Percentiles rank a stretch among this genome's conserved stretches.
These are phyloP conservation scores for Tetrahymena thermophila DNA, from an alignment of 73 alveolate genomes.

Conservation along the genomic window DNA sequence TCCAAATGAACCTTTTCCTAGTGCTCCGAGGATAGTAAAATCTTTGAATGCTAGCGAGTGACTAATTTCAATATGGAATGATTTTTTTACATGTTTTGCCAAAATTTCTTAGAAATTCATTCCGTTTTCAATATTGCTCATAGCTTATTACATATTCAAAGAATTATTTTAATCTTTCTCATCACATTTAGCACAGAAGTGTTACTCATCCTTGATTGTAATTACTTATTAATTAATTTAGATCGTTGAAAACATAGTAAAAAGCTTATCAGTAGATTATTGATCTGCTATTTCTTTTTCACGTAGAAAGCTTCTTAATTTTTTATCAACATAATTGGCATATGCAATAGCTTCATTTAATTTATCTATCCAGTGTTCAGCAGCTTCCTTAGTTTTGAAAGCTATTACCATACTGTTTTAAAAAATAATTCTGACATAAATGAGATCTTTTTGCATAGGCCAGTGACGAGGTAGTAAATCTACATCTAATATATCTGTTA, in stretches of 20 bases:
- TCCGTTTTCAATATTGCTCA: neutral
- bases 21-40: conserved; percentile 44
- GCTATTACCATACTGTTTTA: neutral
- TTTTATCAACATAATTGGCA: neutral
- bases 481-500: neutral
- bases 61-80: neutral
- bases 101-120: neutral
- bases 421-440: neutral
- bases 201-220: neutral
- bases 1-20: conserved; percentile 94
- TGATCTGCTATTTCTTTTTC: neutral
- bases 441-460: neutral
- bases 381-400: neutral
- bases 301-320: neutral
- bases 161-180: neutral
- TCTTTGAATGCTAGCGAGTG: neutral
- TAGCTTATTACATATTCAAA: neutral
- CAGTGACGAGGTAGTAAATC: neutral
- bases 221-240: neutral
- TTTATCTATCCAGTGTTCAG: neutral
- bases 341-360: neutral
- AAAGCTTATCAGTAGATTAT: neutral
- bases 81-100: neutral
- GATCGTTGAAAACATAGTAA: neutral
- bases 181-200: neutral